Conservation (phyloP, 345 rosid genomes). For the Kandelia obovata region DNA sequence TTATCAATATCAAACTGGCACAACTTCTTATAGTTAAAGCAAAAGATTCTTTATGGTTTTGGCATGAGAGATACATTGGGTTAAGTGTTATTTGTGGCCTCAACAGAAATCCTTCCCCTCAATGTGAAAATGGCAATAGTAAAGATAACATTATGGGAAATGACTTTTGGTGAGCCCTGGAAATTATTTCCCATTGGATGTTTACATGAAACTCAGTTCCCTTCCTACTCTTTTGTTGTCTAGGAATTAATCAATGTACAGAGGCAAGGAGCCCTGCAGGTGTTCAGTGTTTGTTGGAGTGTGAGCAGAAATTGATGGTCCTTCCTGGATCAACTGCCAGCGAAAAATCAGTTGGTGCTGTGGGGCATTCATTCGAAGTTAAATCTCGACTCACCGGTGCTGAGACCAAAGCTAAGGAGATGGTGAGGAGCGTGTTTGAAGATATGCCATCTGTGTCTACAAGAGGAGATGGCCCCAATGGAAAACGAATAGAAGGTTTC, state of each 20-base stretch:
- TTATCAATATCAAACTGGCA: no score
- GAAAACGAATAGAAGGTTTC: conserved; percentile 27
- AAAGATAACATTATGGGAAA: no score
- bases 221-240: conserved; percentile 7
- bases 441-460: conserved; percentile 35
- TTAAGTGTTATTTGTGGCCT: no score
- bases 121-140: no score
- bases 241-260: conserved; percentile 40
- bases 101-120: no score
- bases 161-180: no score
- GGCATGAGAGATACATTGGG: no score
- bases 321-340: conserved; percentile 1
- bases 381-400: neutral
- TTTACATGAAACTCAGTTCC: no score
- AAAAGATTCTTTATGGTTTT: no score
- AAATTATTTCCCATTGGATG: no score
- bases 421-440: conserved; percentile 15
- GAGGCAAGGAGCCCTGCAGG: conserved; percentile 49
- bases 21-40: no score
- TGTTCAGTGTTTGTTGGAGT: conserved; percentile 29
- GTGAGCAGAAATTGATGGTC: conserved; percentile 20
- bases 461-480: conserved; percentile 26
- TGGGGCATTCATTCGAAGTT: conserved; percentile 4
- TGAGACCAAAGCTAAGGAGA: conserved; percentile 25
- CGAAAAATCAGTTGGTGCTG: conserved; percentile 10